Evolutionary conservation across 805 yeast genomes (phyloP).

Genomic region (Saturnispora serradocipensis): DNA sequence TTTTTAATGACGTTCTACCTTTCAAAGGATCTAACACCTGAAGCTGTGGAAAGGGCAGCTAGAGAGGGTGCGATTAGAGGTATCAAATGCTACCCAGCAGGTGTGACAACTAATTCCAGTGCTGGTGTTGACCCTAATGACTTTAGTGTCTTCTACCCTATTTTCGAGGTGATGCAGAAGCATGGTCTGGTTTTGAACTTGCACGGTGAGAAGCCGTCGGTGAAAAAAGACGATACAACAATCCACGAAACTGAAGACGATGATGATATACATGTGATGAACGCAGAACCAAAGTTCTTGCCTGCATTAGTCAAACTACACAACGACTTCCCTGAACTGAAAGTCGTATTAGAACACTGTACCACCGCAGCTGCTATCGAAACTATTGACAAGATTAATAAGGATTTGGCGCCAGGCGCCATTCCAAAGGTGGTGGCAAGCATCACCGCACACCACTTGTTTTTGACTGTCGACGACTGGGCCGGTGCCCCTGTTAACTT

Average conservation of each 20-base stretch:
- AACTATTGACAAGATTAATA: conserved; percentile 59
- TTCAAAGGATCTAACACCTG: conserved; percentile 74
- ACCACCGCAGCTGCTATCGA: conserved; percentile 85
- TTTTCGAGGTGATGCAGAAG: conserved; percentile 81
- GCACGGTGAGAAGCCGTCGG: conserved; percentile 92
- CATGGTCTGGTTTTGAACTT: conserved; percentile 71
- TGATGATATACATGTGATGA: conserved; percentile 76
- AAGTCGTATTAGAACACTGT: conserved; percentile 89
- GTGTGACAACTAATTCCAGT: conserved; percentile 94
- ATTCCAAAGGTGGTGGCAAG: conserved; percentile 72
- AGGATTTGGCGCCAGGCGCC: conserved; percentile 24
- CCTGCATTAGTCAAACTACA: conserved; percentile 82
- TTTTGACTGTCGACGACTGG: conserved; percentile 86
- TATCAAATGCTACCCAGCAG: conserved; percentile 96
- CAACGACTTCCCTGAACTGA: conserved; percentile 71
- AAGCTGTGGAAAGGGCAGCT: conserved; percentile 73
- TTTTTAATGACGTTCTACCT: conserved; percentile 88
- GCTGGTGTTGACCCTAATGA: conserved; percentile 93
- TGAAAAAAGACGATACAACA: conserved; percentile 14
- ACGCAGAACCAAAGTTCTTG: conserved; percentile 86
- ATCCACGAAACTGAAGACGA: conserved; percentile 27
- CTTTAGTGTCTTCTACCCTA: conserved; percentile 78
- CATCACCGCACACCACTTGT: conserved; percentile 92
- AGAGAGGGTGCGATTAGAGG: conserved; percentile 62
- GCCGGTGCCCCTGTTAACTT: conserved; percentile 92